Percentiles rank a stretch among this genome's conserved stretches.
Evolutionary conservation across 352 stramenopile genomes (phyloP).

Genomic region (Pythium chondricola): DNA sequence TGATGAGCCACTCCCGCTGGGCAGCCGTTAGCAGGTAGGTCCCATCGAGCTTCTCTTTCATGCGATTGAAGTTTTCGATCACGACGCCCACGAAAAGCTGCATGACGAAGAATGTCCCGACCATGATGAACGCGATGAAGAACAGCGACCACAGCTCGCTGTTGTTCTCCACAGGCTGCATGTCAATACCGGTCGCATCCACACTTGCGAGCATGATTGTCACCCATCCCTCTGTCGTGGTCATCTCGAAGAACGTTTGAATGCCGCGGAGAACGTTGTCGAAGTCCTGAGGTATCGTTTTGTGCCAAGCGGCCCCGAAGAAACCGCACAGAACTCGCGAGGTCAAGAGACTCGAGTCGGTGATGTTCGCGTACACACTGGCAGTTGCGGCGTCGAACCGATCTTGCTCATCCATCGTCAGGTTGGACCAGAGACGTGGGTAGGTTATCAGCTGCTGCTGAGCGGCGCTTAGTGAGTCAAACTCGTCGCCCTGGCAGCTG

Average conservation of each 20-base stretch:
- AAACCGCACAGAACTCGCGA: slow-evolving; percentile 40
- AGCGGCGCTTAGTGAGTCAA: slow-evolving; percentile 24
- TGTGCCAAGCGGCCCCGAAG: slow-evolving; percentile 29
- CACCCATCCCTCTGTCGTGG: slow-evolving; percentile 87
- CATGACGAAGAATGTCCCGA: slow-evolving; percentile 90
- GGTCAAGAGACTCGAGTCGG: slow-evolving; percentile 19
- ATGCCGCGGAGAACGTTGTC: slow-evolving; percentile 72
- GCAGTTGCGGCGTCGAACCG: slow-evolving; percentile 31
- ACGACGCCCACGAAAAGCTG: slow-evolving; percentile 92
- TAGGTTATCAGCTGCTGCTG: slow-evolving; percentile 44
- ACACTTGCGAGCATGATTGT: slow-evolving; percentile 84
- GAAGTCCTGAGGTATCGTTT: slow-evolving; percentile 66
- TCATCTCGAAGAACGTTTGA: slow-evolving; percentile 88
- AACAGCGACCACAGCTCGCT: slow-evolving; percentile 70
- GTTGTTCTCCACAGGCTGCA: slow-evolving; percentile 85
- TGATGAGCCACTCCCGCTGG: slow-evolving; percentile 70
- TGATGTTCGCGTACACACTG: slow-evolving; percentile 10
- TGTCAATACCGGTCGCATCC: slow-evolving; percentile 84
- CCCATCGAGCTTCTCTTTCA: slow-evolving; percentile 58
- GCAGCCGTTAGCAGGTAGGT: slow-evolving; percentile 64
- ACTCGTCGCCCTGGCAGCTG: slow-evolving; percentile 48
- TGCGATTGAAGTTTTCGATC: slow-evolving; percentile 90
- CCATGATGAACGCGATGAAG: slow-evolving; percentile 87
- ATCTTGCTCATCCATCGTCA: slow-evolving; percentile 25
- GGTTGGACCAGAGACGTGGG: slow-evolving; percentile 35